Conservation (phyloP, 192 early-diverging fungal genomes). For the Umbelopsis sp. region DNA sequence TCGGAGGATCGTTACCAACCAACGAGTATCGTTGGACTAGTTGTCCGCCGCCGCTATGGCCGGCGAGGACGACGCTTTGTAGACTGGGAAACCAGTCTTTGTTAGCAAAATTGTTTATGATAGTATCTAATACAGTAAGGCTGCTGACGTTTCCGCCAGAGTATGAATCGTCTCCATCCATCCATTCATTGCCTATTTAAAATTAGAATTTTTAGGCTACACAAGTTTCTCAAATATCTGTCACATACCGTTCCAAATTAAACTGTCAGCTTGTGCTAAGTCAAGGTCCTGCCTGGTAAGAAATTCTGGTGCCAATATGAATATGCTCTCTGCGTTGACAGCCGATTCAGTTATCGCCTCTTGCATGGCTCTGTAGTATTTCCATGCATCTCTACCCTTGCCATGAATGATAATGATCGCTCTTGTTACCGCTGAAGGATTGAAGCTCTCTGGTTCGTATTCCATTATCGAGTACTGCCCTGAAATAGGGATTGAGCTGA, state of each 20-base stretch:
- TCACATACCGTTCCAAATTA: conserved; percentile 17
- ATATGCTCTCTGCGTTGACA: not conserved
- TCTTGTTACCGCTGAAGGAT: not conserved
- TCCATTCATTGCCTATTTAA: not conserved
- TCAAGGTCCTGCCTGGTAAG: not conserved
- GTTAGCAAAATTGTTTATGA: conserved; percentile 8
- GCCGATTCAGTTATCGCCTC: not conserved
- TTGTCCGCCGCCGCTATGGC: conserved; percentile 15
- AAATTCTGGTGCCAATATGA: conserved; percentile 2
- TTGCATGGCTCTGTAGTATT: conserved; percentile 7
- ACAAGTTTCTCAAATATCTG: not conserved
- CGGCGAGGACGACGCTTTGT: not conserved
- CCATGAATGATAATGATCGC: conserved; percentile 10
- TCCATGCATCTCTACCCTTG: conserved; percentile 4
- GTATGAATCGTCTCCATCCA: not conserved
- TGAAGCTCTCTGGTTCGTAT: not conserved
- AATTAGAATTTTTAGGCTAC: not conserved
- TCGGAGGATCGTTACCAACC: conserved; percentile 1
- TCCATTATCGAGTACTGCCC: not conserved
- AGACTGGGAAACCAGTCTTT: not conserved
- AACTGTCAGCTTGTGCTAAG: not conserved
- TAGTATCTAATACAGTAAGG: not conserved
- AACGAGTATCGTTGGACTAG: conserved; percentile 18
- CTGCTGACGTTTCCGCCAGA: not conserved
- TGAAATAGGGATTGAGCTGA: conserved; percentile 1